Base-by-base conservation (phyloP, 2,329 filamentous ascomycete species). In the Penicillium expansum region DNA sequence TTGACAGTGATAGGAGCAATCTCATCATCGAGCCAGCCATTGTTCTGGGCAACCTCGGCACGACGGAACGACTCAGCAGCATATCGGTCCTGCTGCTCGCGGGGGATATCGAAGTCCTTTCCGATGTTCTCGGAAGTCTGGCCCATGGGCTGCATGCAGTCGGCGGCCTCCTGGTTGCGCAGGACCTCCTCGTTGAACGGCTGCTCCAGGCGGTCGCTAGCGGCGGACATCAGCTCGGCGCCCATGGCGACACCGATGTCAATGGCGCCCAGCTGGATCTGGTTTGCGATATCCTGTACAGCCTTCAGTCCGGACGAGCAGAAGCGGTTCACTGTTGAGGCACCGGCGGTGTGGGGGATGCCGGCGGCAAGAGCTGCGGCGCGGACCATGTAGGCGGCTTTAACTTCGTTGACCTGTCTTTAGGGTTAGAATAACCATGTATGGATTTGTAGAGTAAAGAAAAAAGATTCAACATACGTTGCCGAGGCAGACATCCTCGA, bases 51-150 rank as follows among this genome's bases (percentile, higher is more conserved):
- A 41, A 77, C 81, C 80, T 99, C 94, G 29, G 94, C 94, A 47
- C 92, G 84, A 63, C 87, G 84, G 81, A 92, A 99, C 44, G 88
- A 92, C 79, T 95, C 91, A 10, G 89, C 89, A 0, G 94, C 91
- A 74, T 87, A 97, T 64, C 83, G 80, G 76, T 99, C 94, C 78
- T 97, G 90, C 72, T 79, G 78, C 71, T 92, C 86, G 59, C 94
- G 85, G 2, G 85, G 79, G 72, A 99, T 87, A 71, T 88, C 85
- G 75, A 97, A 97, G 78, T 97, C 94, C 48, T 86, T 86, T 67
- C 88, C 91, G 29, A 99, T 92, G 72, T 97, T 97, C 81, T 99
- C 94, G 58, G 89, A 93, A 3, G 94, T 99, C 85, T 96, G 95
- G 22, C 94, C 94, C 94, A 99, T 99, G 64, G 93, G 90, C 82